Conservation (phyloP, 2,329 filamentous ascomycete species). For the Colletotrichum lupini region DNA sequence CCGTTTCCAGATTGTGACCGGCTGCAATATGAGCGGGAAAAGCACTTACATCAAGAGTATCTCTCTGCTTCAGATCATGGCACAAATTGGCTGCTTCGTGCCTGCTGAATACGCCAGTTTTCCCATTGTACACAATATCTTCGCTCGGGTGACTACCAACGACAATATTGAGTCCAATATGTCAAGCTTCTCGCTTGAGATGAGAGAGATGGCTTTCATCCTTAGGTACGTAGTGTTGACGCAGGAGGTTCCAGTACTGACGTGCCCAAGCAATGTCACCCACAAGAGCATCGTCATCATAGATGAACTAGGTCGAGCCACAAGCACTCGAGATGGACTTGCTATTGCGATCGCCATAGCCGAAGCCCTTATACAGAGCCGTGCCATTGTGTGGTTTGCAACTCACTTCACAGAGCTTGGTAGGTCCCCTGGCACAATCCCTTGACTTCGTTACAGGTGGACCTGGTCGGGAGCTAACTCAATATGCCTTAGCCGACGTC, state of each 20-base stretch:
- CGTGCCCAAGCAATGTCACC: slow-evolving; percentile 70
- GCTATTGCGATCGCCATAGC: slow-evolving; percentile 91
- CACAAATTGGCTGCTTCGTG: slow-evolving; percentile 91
- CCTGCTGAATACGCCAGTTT: slow-evolving; percentile 87
- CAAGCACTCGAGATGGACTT: slow-evolving; percentile 87
- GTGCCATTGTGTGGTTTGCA: slow-evolving; percentile 88
- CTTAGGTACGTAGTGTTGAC: slow-evolving; percentile 61
- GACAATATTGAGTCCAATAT: slow-evolving; percentile 91
- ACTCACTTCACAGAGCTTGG: slow-evolving; percentile 89
- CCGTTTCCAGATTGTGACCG: slow-evolving; percentile 92
- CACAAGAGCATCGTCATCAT: slow-evolving; percentile 82
- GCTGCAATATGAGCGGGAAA: slow-evolving; percentile 98
- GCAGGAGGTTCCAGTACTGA: neutral
- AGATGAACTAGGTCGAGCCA: slow-evolving; percentile 92
- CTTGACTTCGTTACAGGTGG: neutral
- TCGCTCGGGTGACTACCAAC: slow-evolving; percentile 87
- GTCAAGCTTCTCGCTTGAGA: slow-evolving; percentile 93
- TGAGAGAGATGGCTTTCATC: slow-evolving; percentile 96
- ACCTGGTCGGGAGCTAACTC: slow-evolving; percentile 19
- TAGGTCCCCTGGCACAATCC: slow-evolving; percentile 40
- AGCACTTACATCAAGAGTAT: slow-evolving; percentile 92
- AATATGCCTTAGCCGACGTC: slow-evolving; percentile 65
- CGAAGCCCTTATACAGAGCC: slow-evolving; percentile 84
- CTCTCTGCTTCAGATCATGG: slow-evolving; percentile 90
- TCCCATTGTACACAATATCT: slow-evolving; percentile 83